These are phyloP conservation scores for Kodamaea suecica DNA, from an alignment of 1,139 yeast genomes.

Conservation along the genomic window DNA sequence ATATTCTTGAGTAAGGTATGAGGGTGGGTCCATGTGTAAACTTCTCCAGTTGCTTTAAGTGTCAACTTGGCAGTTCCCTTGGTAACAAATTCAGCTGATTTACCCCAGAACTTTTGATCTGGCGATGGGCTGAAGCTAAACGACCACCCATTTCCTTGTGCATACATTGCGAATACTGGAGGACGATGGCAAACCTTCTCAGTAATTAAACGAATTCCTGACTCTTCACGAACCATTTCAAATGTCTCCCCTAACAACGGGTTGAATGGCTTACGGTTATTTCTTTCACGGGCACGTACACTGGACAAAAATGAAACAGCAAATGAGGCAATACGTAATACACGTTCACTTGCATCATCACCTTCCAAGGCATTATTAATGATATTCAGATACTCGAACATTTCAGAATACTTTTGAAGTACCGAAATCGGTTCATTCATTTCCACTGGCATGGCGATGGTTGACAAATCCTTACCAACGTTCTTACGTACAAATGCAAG, in stretches of 20 bases:
- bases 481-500: constrained; percentile 79
- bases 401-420: constrained; percentile 74
- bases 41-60: constrained; percentile 62
- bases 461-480: constrained; percentile 85
- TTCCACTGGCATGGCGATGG: constrained; percentile 91
- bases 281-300: constrained; percentile 70
- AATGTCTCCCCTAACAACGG: constrained; percentile 87
- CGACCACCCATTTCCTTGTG: constrained; percentile 75
- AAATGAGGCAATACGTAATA: constrained; percentile 74
- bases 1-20: constrained; percentile 78
- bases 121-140: constrained; percentile 74
- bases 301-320: constrained; percentile 74
- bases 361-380: constrained; percentile 58
- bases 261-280: constrained; percentile 84
- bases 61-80: constrained; percentile 63
- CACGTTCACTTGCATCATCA: constrained; percentile 50
- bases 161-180: constrained; percentile 74
- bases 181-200: constrained; percentile 87
- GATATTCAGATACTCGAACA: constrained; percentile 70
- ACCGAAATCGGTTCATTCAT: constrained; percentile 88
- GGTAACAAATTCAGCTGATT: constrained; percentile 77
- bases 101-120: constrained; percentile 92
- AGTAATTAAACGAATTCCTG: constrained; percentile 62
- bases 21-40: constrained; percentile 79
- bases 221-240: constrained; percentile 77